Conservation (phyloP, 257 asterid genomes). For the Ilex asprella region DNA sequence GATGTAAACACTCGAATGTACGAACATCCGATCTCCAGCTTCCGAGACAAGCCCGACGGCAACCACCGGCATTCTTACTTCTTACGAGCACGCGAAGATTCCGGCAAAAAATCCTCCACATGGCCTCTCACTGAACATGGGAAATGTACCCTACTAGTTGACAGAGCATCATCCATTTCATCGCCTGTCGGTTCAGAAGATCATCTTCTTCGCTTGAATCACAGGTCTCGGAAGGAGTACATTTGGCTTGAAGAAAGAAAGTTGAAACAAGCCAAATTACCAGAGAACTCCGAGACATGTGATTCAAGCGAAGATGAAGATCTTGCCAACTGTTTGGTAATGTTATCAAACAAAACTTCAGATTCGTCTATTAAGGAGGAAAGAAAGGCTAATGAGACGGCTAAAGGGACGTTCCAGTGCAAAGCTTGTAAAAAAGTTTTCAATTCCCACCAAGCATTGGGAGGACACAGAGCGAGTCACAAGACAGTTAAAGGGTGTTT, state of each 20-base stretch:
- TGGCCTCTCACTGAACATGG: constrained; percentile 97
- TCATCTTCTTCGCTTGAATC: constrained; percentile 43
- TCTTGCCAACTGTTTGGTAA: too few species aligned
- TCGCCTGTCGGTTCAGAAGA: too few species aligned
- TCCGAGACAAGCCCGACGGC: too few species aligned
- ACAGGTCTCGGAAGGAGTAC: constrained; percentile 44
- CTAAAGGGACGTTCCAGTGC: constrained; percentile 35
- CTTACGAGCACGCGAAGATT: constrained; percentile 78
- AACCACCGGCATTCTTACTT: too few species aligned
- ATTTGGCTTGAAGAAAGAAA: too few species aligned
- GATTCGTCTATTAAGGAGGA: constrained; percentile 71
- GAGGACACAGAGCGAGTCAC: constrained; percentile 93
- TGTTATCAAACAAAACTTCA: constrained; percentile 17
- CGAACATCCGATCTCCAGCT: constrained; percentile 7
- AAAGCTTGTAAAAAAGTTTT: constrained; percentile 88
- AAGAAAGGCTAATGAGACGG: background rate
- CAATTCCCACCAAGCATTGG: constrained; percentile 90
- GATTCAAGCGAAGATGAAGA: too few species aligned
- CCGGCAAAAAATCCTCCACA: constrained; percentile 77
- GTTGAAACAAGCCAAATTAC: too few species aligned
- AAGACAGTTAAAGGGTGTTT: constrained; percentile 87
- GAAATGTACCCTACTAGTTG: constrained; percentile 58
- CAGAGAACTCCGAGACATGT: too few species aligned
- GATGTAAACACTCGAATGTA: constrained; percentile 72
- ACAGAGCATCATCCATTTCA: constrained; percentile 47